A percentile compares a stretch with the other conserved stretches of the same genome.
Conservation (phyloP, 257 asterid species). For the Solanum piurae region DNA sequence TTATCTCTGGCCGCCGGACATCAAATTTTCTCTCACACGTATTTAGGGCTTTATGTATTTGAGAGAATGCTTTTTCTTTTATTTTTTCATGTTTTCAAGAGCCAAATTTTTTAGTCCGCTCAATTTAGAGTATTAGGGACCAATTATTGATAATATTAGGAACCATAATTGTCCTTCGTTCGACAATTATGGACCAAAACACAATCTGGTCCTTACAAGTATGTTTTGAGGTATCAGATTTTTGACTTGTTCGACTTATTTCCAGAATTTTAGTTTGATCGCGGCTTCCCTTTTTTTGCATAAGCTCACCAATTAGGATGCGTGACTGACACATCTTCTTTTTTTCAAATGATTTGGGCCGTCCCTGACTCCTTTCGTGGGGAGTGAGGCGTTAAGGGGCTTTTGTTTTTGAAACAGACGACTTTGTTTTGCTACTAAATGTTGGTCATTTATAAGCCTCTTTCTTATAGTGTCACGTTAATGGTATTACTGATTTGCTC, state of each 20-base stretch:
- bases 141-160: neutral
- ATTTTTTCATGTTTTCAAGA: too few relatives aligned
- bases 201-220: neutral
- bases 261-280: too few relatives aligned
- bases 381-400: too few relatives aligned
- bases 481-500: neutral
- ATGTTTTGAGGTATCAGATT: neutral
- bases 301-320: too few relatives aligned
- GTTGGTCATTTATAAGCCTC: neutral
- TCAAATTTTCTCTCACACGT: neutral
- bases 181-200: neutral
- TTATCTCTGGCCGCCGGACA: neutral
- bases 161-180: neutral
- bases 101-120: neutral
- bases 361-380: too few relatives aligned
- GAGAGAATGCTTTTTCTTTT: neutral
- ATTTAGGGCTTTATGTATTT: neutral
- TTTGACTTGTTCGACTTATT: neutral
- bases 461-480: neutral
- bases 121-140: neutral
- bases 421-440: neutral
- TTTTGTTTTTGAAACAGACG: too few relatives aligned
- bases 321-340: too few relatives aligned
- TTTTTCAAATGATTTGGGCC: too few relatives aligned
- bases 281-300: too few relatives aligned